Evolutionary conservation across 768 basidiomycete genomes (phyloP).

Genomic region (Lactarius evosmus): DNA sequence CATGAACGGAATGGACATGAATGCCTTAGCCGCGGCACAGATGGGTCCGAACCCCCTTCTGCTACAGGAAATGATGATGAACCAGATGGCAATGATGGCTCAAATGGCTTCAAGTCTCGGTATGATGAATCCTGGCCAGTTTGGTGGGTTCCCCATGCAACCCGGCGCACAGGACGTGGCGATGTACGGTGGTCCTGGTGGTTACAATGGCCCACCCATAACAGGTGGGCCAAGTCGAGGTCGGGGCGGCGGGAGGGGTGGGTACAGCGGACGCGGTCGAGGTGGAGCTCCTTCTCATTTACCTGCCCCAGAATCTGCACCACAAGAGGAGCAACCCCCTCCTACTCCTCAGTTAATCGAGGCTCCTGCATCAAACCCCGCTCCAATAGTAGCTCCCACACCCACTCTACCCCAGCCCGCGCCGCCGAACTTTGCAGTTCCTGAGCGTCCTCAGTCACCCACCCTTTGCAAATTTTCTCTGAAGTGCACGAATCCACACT

Average conservation of each 20-base stretch:
- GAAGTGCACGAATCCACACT: constrained; percentile 88
- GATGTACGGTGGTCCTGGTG: constrained; percentile 39
- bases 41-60: constrained; percentile 55
- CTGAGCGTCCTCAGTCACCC: constrained; percentile 81
- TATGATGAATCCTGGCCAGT: constrained; percentile 65
- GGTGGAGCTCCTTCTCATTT: constrained; percentile 25
- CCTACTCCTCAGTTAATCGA: constrained; percentile 28
- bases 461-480: constrained; percentile 91
- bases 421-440: constrained; percentile 52
- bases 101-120: constrained; percentile 87
- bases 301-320: constrained; percentile 21
- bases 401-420: constrained; percentile 32
- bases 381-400: constrained; percentile 29
- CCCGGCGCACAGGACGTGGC: constrained; percentile 46
- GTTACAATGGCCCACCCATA: constrained; percentile 36
- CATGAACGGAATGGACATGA: constrained; percentile 60
- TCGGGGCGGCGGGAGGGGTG: constrained; percentile 35
- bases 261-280: constrained; percentile 24
- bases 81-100: constrained; percentile 89
- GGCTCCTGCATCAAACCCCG: constrained; percentile 23
- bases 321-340: constrained; percentile 24
- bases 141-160: constrained; percentile 61
- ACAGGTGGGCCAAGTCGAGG: constrained; percentile 46
- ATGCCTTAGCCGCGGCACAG: constrained; percentile 49
- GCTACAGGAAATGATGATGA: constrained; percentile 89